Percentiles rank a stretch among this genome's conserved stretches.
These are phyloP conservation scores for Didymella lethalis DNA, from an alignment of 2,329 filamentous ascomycete genomes.

Conservation along the genomic window DNA sequence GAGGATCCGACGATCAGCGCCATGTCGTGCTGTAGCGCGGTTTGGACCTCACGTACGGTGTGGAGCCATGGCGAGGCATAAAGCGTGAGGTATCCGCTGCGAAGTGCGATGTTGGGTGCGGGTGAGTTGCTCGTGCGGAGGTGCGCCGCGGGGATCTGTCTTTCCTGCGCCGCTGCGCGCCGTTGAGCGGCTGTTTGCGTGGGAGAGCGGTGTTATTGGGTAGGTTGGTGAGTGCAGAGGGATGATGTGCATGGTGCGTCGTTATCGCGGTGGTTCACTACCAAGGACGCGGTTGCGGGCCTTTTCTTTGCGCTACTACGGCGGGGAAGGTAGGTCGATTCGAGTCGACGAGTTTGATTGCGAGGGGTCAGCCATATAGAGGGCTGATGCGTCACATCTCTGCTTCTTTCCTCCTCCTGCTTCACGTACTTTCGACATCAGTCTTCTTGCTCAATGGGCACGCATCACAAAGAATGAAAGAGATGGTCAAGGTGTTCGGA, in stretches of 20 bases:
- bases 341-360: neutral
- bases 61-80: neutral
- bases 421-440: neutral
- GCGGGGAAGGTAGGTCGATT: slow-evolving; percentile 13
- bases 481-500: slow-evolving; percentile 6
- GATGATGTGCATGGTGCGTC: slow-evolving; percentile 10
- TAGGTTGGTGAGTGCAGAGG: neutral
- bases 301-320: slow-evolving; percentile 7
- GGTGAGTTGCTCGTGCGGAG: neutral
- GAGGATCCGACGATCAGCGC: slow-evolving; percentile 15
- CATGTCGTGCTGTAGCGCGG: neutral
- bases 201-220: neutral
- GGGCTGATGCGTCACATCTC: too few relatives aligned
- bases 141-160: neutral
- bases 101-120: neutral
- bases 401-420: neutral
- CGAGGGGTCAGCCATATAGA: neutral
- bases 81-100: neutral
- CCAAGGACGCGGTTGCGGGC: slow-evolving; percentile 7
- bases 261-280: slow-evolving; percentile 6
- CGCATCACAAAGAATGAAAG: slow-evolving; percentile 6
- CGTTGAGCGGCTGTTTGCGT: neutral
- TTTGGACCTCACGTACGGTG: neutral
- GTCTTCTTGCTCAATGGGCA: neutral
- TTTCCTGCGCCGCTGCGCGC: neutral